These are phyloP conservation scores for Bolboschoenoplectus hybrid DNA, from an alignment of 202 grass and related monocot genomes.

Conservation along the genomic window DNA sequence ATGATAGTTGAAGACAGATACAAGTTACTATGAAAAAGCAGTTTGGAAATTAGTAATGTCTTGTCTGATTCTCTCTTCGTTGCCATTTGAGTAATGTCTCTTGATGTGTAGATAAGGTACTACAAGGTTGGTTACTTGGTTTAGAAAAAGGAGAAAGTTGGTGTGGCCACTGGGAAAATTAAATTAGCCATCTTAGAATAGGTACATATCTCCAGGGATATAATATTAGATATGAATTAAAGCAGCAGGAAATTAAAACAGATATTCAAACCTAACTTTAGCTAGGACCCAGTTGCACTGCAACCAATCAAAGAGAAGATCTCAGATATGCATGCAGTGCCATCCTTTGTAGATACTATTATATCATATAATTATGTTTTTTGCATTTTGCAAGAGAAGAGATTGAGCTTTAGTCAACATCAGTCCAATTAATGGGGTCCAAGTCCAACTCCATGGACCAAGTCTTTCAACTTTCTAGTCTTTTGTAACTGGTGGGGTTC, in stretches of 20 bases:
- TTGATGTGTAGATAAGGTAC: not conserved
- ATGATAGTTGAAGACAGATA: not conserved
- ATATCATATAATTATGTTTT: not conserved
- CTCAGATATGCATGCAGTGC: not conserved
- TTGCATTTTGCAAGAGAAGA: not conserved
- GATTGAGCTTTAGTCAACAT: constrained; percentile 21
- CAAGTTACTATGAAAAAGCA: not conserved
- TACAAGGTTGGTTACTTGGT: constrained; percentile 7
- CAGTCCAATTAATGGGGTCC: not conserved
- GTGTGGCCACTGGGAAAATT: not conserved
- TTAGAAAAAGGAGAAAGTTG: not conserved
- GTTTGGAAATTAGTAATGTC: not conserved
- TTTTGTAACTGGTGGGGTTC: not conserved
- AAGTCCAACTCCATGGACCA: not conserved
- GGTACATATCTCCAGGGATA: not conserved
- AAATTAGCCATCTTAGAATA: not conserved
- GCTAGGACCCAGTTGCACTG: constrained; percentile 23
- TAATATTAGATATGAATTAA: not conserved
- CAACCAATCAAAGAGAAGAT: constrained; percentile 21
- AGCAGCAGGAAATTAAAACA: not conserved
- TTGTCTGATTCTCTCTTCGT: not conserved
- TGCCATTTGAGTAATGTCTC: not conserved
- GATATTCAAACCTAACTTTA: constrained; percentile 22
- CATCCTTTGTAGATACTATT: not conserved
- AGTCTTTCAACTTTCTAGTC: not conserved